A percentile compares a stretch with the other conserved stretches of the same genome.
phyloP scores from a whole-genome alignment of 441 rosid species.

The Mallotus repandus region DNA sequence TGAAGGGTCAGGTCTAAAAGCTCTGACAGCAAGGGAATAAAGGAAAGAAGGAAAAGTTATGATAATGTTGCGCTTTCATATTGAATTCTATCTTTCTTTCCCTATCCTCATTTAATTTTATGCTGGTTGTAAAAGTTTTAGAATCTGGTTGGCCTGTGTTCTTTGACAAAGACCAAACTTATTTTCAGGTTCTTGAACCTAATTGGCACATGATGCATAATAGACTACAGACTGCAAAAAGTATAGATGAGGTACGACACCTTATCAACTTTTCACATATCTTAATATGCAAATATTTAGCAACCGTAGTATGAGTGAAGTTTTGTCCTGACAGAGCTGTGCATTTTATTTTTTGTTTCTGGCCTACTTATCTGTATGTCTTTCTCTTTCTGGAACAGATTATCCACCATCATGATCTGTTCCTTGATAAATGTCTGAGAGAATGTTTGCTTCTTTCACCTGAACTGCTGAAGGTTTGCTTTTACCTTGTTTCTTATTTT shows the following conservation, averaged over 20 bases:
- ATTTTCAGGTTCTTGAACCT: constrained; percentile 90
- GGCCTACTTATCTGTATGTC: neutral
- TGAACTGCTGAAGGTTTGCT: constrained; percentile 77
- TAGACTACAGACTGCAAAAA: constrained; percentile 73
- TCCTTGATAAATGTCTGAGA: constrained; percentile 89
- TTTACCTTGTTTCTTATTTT: constrained; percentile 7
- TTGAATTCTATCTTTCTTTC: neutral
- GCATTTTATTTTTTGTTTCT: neutral
- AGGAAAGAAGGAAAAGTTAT: neutral
- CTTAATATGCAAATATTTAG: neutral
- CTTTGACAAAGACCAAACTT: constrained; percentile 8
- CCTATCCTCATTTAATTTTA: neutral
- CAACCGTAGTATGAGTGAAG: neutral
- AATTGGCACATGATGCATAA: constrained; percentile 90
- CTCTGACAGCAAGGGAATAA: neutral
- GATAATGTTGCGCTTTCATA: neutral
- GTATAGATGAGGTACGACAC: constrained; percentile 77
- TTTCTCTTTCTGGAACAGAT: constrained; percentile 52
- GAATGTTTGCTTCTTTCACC: constrained; percentile 98
- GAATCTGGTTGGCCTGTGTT: constrained; percentile 1
- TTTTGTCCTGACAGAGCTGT: neutral
- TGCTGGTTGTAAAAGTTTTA: neutral
- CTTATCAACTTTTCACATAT: constrained; percentile 8
- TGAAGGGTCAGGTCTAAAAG: neutral
- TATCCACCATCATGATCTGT: constrained; percentile 83